A percentile compares a stretch with the other conserved stretches of the same genome.
Evolutionary conservation across 495 filamentous ascomycete genomes (phyloP).

Genomic region (Apodospora peruviana): DNA sequence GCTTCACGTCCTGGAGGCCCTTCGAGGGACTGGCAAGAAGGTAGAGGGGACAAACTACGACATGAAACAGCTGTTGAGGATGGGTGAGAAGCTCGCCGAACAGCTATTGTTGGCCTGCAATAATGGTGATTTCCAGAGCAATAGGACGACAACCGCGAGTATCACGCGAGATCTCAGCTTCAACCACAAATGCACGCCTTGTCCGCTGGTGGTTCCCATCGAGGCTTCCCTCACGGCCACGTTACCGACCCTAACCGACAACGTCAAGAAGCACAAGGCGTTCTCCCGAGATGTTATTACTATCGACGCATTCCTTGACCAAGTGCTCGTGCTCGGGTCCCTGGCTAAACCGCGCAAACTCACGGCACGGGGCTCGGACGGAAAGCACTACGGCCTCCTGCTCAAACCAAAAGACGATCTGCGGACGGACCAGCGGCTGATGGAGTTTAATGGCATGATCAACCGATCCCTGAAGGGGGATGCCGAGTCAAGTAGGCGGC

Average conservation of each 20-base stretch:
- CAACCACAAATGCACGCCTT: conserved; percentile 76
- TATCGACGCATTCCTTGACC: conserved; percentile 64
- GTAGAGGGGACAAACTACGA: conserved; percentile 35
- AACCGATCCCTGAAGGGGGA: conserved; percentile 89
- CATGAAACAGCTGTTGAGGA: conserved; percentile 64
- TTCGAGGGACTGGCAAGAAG: conserved; percentile 31
- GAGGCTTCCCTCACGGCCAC: conserved; percentile 79
- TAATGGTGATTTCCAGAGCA: conserved; percentile 62
- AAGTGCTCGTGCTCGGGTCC: conserved; percentile 84
- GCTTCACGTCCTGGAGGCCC: conserved; percentile 38
- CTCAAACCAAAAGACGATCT: conserved; percentile 98
- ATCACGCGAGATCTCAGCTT: conserved; percentile 73
- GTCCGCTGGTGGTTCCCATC: conserved; percentile 77
- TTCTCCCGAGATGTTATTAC: conserved; percentile 62
- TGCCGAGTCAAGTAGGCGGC: conserved; percentile 79
- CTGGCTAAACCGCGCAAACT: conserved; percentile 90
- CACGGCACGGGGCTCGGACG: conserved; percentile 81
- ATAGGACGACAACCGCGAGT: conserved; percentile 58
- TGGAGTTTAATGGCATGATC: conserved; percentile 99
- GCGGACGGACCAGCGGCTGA: conserved; percentile 91
- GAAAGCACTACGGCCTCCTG: conserved; percentile 77
- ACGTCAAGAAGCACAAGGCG: conserved; percentile 67
- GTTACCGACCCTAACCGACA: conserved; percentile 68
- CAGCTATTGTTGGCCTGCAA: conserved; percentile 78
- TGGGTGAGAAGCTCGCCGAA: conserved; percentile 77